Percentiles rank a stretch among this genome's conserved stretches.
Conservation (phyloP, 2,329 filamentous ascomycete genomes). For the Pyricularia sp. region DNA sequence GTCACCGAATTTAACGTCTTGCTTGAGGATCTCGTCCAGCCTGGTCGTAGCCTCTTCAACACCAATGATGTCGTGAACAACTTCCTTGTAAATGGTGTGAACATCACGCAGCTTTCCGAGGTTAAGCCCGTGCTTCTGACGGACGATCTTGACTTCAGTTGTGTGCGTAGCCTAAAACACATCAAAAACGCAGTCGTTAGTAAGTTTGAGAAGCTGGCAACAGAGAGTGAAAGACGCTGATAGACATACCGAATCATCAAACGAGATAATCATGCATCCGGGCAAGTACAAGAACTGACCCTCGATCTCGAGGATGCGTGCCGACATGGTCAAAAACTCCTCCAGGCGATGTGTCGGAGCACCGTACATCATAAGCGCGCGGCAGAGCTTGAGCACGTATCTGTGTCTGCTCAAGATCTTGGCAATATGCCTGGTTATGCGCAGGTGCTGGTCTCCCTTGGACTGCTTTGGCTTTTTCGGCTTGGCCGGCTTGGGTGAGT, state of each 20-base stretch:
- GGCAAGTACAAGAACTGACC: slow-evolving; percentile 86
- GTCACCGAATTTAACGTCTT: slow-evolving; percentile 34
- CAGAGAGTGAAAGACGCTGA: slow-evolving; percentile 13
- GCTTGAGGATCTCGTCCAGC: slow-evolving; percentile 44
- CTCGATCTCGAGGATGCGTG: slow-evolving; percentile 80
- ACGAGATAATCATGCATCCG: slow-evolving; percentile 89
- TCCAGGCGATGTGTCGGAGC: slow-evolving; percentile 87
- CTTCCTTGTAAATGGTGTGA: slow-evolving; percentile 71
- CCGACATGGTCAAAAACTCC: slow-evolving; percentile 85
- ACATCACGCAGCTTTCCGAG: slow-evolving; percentile 65
- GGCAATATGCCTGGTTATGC: slow-evolving; percentile 50
- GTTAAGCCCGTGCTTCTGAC: slow-evolving; percentile 59
- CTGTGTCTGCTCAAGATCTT: slow-evolving; percentile 68
- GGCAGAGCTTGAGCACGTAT: slow-evolving; percentile 77
- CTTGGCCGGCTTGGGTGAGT: not conserved
- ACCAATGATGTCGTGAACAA: slow-evolving; percentile 67
- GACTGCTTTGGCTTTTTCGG: not conserved
- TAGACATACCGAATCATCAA: slow-evolving; percentile 49
- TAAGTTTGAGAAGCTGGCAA: not conserved
- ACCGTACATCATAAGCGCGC: slow-evolving; percentile 80
- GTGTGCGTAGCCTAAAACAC: slow-evolving; percentile 53
- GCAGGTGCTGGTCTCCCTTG: slow-evolving; percentile 19
- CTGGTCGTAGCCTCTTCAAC: slow-evolving; percentile 59
- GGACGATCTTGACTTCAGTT: slow-evolving; percentile 69
- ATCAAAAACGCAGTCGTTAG: not conserved